Percentiles rank a stretch among this genome's conserved stretches.
Evolutionary conservation across 805 yeast genomes (phyloP).

Genomic region (Kuraishia molischiana): DNA sequence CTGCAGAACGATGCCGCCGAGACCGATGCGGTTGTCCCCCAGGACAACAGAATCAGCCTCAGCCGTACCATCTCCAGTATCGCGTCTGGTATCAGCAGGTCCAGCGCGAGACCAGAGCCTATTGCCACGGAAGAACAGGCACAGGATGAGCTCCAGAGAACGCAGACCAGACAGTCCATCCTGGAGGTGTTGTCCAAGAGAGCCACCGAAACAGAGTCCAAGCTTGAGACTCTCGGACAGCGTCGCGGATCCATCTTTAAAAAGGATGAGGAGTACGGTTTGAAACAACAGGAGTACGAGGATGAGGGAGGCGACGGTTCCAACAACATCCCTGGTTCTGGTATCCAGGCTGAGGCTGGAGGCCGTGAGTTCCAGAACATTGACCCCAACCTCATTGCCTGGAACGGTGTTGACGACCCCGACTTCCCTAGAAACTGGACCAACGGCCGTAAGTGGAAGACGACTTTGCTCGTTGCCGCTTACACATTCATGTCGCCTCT

Average conservation of each 20-base stretch:
- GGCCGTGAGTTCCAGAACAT: conserved; percentile 43
- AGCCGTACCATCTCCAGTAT: not conserved
- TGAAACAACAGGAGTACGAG: conserved; percentile 1
- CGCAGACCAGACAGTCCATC: conserved; percentile 4
- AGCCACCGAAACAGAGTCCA: conserved; percentile 2
- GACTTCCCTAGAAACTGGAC: conserved; percentile 57
- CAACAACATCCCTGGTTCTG: conserved; percentile 5
- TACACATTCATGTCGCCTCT: conserved; percentile 53
- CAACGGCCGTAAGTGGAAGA: conserved; percentile 24
- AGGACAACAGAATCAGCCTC: not conserved
- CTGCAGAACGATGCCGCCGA: not conserved
- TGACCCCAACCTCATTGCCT: conserved; percentile 60
- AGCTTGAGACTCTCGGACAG: not conserved
- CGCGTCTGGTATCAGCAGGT: not conserved
- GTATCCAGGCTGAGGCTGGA: conserved; percentile 11
- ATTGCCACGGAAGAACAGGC: not conserved
- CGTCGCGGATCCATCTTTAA: not conserved
- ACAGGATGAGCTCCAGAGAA: conserved; percentile 3
- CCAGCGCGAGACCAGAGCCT: not conserved
- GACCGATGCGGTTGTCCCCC: not conserved
- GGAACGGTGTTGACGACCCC: conserved; percentile 56
- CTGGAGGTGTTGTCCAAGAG: conserved; percentile 5
- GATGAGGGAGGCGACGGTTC: conserved; percentile 1
- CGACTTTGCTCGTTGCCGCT: conserved; percentile 37
- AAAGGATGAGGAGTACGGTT: not conserved